Percentiles rank a stretch among this genome's conserved stretches.
Evolutionary conservation across 2,329 filamentous ascomycete species (phyloP).

Genomic region (Fusarium musae): DNA sequence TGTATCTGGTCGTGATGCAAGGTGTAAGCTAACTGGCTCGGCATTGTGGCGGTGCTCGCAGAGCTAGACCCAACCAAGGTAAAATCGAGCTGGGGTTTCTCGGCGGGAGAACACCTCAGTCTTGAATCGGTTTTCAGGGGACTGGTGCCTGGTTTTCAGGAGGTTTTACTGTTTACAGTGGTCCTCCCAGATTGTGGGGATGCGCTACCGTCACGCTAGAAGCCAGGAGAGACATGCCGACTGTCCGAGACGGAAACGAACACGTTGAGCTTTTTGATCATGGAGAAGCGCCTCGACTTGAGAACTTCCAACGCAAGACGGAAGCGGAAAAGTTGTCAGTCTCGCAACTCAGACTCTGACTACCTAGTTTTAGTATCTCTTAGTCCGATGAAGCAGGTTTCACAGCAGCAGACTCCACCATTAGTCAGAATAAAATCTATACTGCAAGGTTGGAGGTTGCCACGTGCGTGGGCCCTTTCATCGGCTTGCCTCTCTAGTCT

Average conservation of each 20-base stretch:
- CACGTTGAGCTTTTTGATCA: constrained; percentile 46
- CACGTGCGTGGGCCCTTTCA: constrained; percentile 49
- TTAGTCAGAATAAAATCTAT: not conserved
- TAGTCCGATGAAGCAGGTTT: not conserved
- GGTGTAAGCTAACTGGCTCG: constrained; percentile 34
- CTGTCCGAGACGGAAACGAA: constrained; percentile 43
- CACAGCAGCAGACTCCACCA: not conserved
- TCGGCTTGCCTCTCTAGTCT: constrained; percentile 43
- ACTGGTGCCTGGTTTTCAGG: constrained; percentile 7
- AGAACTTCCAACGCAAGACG: constrained; percentile 1
- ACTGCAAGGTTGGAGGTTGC: constrained; percentile 37
- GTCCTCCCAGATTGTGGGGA: constrained; percentile 31
- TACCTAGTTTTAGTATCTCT: not conserved
- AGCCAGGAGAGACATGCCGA: constrained; percentile 34
- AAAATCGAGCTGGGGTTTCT: not conserved
- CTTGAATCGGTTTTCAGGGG: constrained; percentile 27
- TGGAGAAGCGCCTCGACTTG: constrained; percentile 1
- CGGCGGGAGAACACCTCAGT: not conserved
- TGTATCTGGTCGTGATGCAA: constrained; percentile 19
- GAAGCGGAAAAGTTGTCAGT: constrained; percentile 13
- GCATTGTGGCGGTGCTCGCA: constrained; percentile 38
- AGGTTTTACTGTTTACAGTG: constrained; percentile 1
- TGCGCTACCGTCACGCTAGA: constrained; percentile 26
- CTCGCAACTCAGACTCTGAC: constrained; percentile 11
- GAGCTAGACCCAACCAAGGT: constrained; percentile 16